Conservation (phyloP, 2,329 filamentous ascomycete genomes). For the Xylaria sp. region DNA sequence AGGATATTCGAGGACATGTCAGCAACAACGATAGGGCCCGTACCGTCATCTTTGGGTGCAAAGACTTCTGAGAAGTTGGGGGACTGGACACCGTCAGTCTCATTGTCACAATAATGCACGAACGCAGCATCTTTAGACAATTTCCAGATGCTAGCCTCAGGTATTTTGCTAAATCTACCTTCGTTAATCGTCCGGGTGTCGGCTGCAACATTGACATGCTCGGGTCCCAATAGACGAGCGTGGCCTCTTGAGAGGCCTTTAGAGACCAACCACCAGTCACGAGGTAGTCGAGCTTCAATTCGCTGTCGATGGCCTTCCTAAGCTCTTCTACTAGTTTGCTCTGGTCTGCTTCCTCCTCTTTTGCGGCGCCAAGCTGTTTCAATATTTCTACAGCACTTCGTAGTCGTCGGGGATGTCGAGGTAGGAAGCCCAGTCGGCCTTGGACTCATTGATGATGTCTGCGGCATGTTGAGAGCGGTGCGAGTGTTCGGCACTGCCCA, state of each 20-base stretch:
- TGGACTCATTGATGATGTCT: neutral
- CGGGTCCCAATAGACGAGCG: neutral
- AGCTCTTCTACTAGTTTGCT: neutral
- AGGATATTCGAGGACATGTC: constrained; percentile 98
- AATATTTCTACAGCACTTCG: neutral
- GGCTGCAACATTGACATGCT: neutral
- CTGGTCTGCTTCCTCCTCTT: neutral
- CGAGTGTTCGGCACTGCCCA: neutral
- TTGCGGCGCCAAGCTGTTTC: neutral
- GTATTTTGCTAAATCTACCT: neutral
- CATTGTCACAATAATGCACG: neutral
- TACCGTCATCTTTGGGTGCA: constrained; percentile 65
- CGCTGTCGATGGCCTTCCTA: neutral
- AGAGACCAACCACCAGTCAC: neutral
- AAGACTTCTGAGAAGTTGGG: constrained; percentile 74
- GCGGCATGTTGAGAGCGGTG: neutral
- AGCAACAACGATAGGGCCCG: constrained; percentile 81
- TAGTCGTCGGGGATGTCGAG: neutral
- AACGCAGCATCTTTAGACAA: neutral
- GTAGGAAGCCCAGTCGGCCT: neutral
- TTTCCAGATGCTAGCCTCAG: neutral
- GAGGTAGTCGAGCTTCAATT: neutral
- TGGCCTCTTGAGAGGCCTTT: neutral
- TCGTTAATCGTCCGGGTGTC: neutral
- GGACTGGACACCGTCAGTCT: constrained; percentile 79